Base-by-base conservation (phyloP, 768 basidiomycete species). In the Lentinula sp. region DNA sequence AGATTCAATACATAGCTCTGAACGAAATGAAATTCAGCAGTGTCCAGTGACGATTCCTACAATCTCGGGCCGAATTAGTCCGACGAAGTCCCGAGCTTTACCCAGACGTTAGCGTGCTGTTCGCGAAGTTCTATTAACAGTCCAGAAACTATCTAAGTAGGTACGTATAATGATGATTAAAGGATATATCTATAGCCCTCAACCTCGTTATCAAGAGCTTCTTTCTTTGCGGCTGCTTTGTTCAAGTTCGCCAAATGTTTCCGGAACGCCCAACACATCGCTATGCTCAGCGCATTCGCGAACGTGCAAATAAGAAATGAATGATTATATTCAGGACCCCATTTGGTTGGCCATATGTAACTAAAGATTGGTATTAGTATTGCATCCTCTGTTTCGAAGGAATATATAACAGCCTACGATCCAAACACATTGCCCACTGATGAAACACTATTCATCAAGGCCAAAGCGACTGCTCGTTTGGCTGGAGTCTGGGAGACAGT, bases 391-490 rank as follows among this genome's bases (percentile, higher is more conserved):
- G 28, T 6, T 33, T 23, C 3, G 58, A 12, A 35, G 13, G 43
- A 35, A 51, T 43, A 32, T 16, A 50, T 52, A 59, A 65, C 32
- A 82, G 85, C 50, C 75, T 77, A 95, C 77, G 91, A 87, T 63
- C 93, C 93, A 46, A 85, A 75, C 45, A 96, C 79, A 74, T 95
- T 95, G 0, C 94, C 94, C 3, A 91, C 78, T 67, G 91, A 86
- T 8, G 88, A 87, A 68, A 92, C 84, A 45, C 87, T 84, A 71
- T 95, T 93, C 67, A 94, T 83, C 62, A 91, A 73, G 1, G 92
- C 93, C 52, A 96, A 78, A 12, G 88, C 88, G n/a, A 94, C 88
- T 2, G 93, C 90, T 4, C 93, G 86, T 73, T 95, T 95, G n/a
- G 87, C 85, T 4, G 91, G 81, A 28, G 93, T 86, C n/a, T 84